phyloP scores from a whole-genome alignment of 163 green algal species.

The Smithsoniella earleae region DNA sequence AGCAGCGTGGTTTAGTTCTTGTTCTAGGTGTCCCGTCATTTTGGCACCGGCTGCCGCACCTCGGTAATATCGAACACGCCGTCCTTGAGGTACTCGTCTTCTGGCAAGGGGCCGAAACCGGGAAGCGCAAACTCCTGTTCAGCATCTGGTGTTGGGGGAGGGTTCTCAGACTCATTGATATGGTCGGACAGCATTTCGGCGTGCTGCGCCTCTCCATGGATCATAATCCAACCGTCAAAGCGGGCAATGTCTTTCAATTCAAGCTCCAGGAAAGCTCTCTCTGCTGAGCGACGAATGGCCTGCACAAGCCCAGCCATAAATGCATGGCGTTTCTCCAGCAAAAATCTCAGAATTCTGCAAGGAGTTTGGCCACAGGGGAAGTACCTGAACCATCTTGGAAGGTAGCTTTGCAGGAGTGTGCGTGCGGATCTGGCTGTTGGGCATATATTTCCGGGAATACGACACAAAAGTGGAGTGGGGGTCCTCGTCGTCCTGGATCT shows the following conservation, averaged over 20 bases:
- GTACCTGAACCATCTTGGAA: slow-evolving; percentile 11
- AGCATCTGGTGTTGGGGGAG: neutral
- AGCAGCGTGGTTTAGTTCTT: no score
- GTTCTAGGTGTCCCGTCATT: no score
- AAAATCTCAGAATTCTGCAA: no score
- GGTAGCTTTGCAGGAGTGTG: slow-evolving; percentile 37
- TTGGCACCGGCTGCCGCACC: neutral
- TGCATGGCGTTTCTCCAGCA: neutral
- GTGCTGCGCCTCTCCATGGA: slow-evolving; percentile 5
- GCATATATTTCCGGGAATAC: slow-evolving; percentile 47
- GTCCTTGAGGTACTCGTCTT: slow-evolving; percentile 19
- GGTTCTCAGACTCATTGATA: neutral
- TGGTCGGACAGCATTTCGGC: neutral
- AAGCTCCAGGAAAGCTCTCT: slow-evolving; percentile 37
- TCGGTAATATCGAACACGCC: slow-evolving; percentile 1
- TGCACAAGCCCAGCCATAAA: slow-evolving; percentile 3
- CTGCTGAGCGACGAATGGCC: slow-evolving; percentile 33
- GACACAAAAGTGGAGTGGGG: neutral
- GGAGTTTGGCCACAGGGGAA: no score
- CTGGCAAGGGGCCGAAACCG: neutral
- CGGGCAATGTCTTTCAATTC: slow-evolving; percentile 39
- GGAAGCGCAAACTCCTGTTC: slow-evolving; percentile 17
- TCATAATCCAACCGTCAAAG: slow-evolving; percentile 44
- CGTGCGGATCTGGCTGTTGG: slow-evolving; percentile 40
- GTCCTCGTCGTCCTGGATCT: neutral